Conservation (phyloP, 306 rosid species). For the Castanospermum australe region DNA sequence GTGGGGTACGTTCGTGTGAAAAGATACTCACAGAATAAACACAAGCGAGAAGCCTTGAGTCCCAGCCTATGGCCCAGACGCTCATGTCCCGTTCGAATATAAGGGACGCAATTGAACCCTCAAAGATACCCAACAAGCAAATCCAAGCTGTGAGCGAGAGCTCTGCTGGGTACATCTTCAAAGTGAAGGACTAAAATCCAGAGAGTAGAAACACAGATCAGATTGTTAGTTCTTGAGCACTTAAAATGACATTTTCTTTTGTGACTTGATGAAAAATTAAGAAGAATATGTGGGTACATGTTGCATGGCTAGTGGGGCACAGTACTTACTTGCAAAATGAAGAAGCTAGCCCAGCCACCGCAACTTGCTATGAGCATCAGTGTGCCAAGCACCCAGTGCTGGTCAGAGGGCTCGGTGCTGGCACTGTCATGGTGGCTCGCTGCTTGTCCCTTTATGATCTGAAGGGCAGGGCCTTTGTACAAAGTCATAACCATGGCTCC, state of each 20-base stretch:
- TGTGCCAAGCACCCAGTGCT: slow-evolving; percentile 82
- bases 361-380: slow-evolving; percentile 69
- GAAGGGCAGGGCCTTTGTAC: slow-evolving; percentile 78
- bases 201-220: neutral
- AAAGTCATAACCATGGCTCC: slow-evolving; percentile 99
- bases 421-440: slow-evolving; percentile 24
- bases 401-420: slow-evolving; percentile 44
- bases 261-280: no score
- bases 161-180: slow-evolving; percentile 88
- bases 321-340: slow-evolving; percentile 75
- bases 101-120: slow-evolving; percentile 61
- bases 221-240: neutral
- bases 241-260: neutral
- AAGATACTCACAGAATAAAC: slow-evolving; percentile 74
- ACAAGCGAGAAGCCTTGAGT: slow-evolving; percentile 88
- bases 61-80: slow-evolving; percentile 85
- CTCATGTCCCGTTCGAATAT: slow-evolving; percentile 76
- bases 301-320: neutral
- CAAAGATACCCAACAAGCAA: slow-evolving; percentile 69
- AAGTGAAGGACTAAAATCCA: slow-evolving; percentile 62
- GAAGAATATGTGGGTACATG: neutral
- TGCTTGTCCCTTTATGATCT: slow-evolving; percentile 43
- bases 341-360: slow-evolving; percentile 87
- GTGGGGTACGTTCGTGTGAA: neutral
- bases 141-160: slow-evolving; percentile 85